Base-by-base conservation (phyloP, 1,284 basidiomycete species). In the Dichomitus squalens region DNA sequence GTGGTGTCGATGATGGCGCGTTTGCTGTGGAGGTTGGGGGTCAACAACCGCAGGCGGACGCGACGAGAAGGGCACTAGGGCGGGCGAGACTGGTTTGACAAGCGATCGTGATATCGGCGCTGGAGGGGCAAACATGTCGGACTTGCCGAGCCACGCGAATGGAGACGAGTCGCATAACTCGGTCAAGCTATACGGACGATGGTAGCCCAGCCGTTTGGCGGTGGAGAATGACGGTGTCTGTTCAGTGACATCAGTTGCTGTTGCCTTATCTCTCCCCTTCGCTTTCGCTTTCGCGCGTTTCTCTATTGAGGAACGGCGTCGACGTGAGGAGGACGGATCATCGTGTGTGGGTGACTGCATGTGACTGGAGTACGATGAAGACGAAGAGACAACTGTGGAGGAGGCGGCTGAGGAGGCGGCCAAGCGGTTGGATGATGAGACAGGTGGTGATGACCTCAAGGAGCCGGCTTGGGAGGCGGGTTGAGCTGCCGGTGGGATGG, bases 131-230 rank as follows among this genome's bases (percentile, higher is more conserved):
- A 66, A 65, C 33, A 57, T 40, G 12, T 65, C 63, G 27, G 60
- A 48, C 25, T 62, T 55, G 1, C 66, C 41, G 18, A 60, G 41
- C 70, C 70, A 72, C 11, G 61, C 62, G 35, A 57, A 56, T 14
- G 66, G 62, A 7, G 66, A 67, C 7, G 40, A 38, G n/a, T 60
- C 63, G 48, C 64, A 70, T 9, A 72, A 59, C 57, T 72, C 67
- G 5, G 70, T 68, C 35, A 72, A 40, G 53, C 69, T 70, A 43
- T 67, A 64, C 29, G 55, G 52, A 31, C 58, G 62, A 4, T 36
- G 43, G 44, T 51, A 14, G 6, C 39, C 36, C 11, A 54, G 36
- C 11, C 53, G 52, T 23, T 43, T 49, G 1, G 54, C 57, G 2
- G 55, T 51, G 1, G 57, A 57, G n/a, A 61, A 61, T 6, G 59